Base-by-base conservation (phyloP, 495 filamentous ascomycete genomes). In the Apiosordaria backusii region DNA sequence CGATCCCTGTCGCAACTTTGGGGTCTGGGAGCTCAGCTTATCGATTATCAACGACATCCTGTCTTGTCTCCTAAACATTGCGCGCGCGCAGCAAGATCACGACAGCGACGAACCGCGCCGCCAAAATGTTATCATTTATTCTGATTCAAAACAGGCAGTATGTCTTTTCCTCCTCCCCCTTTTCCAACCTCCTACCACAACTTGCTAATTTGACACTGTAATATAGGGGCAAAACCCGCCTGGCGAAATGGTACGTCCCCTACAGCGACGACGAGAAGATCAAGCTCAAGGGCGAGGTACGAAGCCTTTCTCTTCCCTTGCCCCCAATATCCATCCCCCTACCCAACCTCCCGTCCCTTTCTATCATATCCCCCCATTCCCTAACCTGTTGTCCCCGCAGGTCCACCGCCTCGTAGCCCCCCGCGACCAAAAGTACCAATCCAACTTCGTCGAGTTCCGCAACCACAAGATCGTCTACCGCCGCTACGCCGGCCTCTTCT, bases 221-320 rank as follows among this genome's bases (percentile, higher is more conserved):
- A 15, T 10, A 65, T 78, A 97, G 95, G 86, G 95, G 95, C 79
- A 99, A 99, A 82, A 99, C 95, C 71, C 91, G 95, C 45, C 88
- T 99, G 62, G 95, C 95, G 63, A 99, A 99, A 82, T 99, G 93
- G 93, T 99, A 99, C 82, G 90, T 92, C 68, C 93, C 95, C 54
- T 97, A 97, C 85, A 93, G 87, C 80, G 93, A 97, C 82, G 93
- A 96, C 76, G 92, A 97, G 76, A 97, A 97, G 83, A 88, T 97
- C 71, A 95, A 94, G 76, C 82, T 99, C 65, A 98, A 99, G 75
- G 92, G 92, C 83, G 92, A 96, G 78, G 85, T 87, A 75, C 26
- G 71, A n/a, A n/a, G n/a, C n/a, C 67, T 29, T 60, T 57, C 26
- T 63, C 23, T 58, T 70, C 60, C 61, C 67, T 55, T 62, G 4